Evolutionary conservation across 768 basidiomycete species (phyloP).

Genomic region (Agaricus blazei): DNA sequence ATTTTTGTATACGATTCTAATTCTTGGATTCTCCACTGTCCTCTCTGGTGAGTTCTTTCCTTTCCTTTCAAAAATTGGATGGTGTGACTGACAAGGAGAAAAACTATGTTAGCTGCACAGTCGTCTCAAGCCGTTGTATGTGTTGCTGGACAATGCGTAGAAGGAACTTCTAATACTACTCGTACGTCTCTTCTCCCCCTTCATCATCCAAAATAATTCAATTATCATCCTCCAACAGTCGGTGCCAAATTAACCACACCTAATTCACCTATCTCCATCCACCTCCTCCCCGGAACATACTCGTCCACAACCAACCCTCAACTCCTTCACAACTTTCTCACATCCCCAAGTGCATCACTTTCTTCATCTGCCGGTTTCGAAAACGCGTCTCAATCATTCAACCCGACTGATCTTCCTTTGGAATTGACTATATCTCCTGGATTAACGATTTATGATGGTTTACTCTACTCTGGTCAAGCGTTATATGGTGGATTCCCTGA

Average conservation of each 20-base stretch:
- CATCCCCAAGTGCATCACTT: constrained; percentile 56
- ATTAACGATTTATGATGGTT: constrained; percentile 55
- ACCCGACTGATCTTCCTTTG: constrained; percentile 56
- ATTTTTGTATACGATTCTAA: constrained; percentile 20
- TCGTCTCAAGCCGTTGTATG: constrained; percentile 52
- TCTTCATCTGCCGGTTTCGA: constrained; percentile 59
- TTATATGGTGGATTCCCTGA: constrained; percentile 55
- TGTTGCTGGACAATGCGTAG: constrained; percentile 85
- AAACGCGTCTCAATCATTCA: constrained; percentile 21
- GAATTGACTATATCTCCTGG: constrained; percentile 64
- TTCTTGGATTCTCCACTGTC: constrained; percentile 17
- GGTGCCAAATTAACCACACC: constrained; percentile 61
- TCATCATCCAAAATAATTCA: constrained; percentile 1
- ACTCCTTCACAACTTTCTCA: constrained; percentile 63
- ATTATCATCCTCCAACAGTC: constrained; percentile 35
- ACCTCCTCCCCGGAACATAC: constrained; percentile 76
- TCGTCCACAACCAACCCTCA: constrained; percentile 66
- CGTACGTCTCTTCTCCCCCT: constrained; percentile 28
- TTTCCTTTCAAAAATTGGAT: neutral
- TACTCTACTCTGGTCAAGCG: constrained; percentile 62
- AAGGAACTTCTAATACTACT: constrained; percentile 72
- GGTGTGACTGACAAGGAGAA: no score
- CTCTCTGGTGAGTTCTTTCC: constrained; percentile 29
- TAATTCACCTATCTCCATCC: constrained; percentile 46
- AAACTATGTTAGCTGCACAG: constrained; percentile 42